These are phyloP conservation scores for Fusarium phyllophilum DNA, from an alignment of 2,329 filamentous ascomycete genomes.

Conservation along the genomic window DNA sequence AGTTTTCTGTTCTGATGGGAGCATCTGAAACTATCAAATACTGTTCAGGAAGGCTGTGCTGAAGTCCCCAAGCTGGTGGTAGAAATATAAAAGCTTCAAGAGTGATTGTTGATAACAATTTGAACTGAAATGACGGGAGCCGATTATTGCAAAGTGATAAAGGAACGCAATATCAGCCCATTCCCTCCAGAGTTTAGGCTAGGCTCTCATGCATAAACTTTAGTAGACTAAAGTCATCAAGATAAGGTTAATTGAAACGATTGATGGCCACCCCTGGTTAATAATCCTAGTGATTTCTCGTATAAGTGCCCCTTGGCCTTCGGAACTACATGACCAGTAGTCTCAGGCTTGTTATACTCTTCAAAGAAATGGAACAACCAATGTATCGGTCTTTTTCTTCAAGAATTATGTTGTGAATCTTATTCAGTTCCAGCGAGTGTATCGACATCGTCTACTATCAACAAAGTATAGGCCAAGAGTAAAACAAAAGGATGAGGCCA, in stretches of 20 bases:
- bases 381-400: neutral
- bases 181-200: neutral
- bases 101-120: neutral
- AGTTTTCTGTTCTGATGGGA: neutral
- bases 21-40: too few relatives aligned
- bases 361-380: neutral
- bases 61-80: neutral
- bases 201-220: neutral
- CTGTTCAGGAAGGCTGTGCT: neutral
- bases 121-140: too few relatives aligned
- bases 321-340: too few relatives aligned
- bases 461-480: constrained; percentile 39
- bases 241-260: neutral
- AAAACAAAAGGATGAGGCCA: neutral
- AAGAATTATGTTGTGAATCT: constrained; percentile 7
- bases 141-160: neutral
- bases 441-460: constrained; percentile 42
- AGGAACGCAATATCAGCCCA: neutral
- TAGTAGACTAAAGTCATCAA: neutral
- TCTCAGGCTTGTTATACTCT: neutral
- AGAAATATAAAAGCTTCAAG: neutral
- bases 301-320: neutral
- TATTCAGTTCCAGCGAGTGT: constrained; percentile 39
- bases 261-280: neutral
- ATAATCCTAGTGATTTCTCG: neutral